Evolutionary conservation across 768 basidiomycete genomes (phyloP).

Genomic region (Rhizopogon sp.): DNA sequence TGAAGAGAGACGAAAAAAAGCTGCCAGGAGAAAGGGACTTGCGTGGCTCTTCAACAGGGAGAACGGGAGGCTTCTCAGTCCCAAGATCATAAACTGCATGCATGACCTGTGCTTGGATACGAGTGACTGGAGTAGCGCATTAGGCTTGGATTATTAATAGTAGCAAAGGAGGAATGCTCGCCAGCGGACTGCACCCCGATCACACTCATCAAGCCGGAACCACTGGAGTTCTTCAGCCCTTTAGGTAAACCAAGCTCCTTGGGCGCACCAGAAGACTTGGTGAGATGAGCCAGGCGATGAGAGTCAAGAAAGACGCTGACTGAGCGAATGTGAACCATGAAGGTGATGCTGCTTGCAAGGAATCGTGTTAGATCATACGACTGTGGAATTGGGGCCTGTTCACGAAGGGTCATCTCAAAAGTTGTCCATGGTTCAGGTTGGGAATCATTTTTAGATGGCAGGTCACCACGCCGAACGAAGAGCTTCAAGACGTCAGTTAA

Average conservation of each 20-base stretch:
- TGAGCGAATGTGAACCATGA: constrained; percentile 76
- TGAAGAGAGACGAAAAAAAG: constrained; percentile 41
- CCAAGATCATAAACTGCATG: constrained; percentile 69
- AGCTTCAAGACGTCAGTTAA: constrained; percentile 40
- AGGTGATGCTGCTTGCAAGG: constrained; percentile 86
- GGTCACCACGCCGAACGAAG: constrained; percentile 72
- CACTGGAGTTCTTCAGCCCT: constrained; percentile 52
- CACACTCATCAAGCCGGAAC: constrained; percentile 63
- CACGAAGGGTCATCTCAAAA: constrained; percentile 85
- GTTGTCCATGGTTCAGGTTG: constrained; percentile 64
- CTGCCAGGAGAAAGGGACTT: constrained; percentile 27
- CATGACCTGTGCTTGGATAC: constrained; percentile 80
- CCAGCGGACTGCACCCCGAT: constrained; percentile 58
- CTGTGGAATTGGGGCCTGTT: constrained; percentile 72
- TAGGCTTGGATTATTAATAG: constrained; percentile 1
- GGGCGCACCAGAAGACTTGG: constrained; percentile 54
- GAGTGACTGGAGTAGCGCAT: constrained; percentile 43
- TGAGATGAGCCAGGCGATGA: constrained; percentile 60
- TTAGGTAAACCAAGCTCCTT: constrained; percentile 48
- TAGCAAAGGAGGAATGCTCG: constrained; percentile 27
- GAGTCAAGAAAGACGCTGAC: constrained; percentile 83
- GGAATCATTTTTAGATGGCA: constrained; percentile 35
- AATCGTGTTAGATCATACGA: constrained; percentile 89
- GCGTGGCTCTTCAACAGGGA: constrained; percentile 26
- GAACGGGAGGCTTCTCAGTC: constrained; percentile 47